phyloP scores from a whole-genome alignment of 805 yeast species.

The Hanseniaspora clermontiae region DNA sequence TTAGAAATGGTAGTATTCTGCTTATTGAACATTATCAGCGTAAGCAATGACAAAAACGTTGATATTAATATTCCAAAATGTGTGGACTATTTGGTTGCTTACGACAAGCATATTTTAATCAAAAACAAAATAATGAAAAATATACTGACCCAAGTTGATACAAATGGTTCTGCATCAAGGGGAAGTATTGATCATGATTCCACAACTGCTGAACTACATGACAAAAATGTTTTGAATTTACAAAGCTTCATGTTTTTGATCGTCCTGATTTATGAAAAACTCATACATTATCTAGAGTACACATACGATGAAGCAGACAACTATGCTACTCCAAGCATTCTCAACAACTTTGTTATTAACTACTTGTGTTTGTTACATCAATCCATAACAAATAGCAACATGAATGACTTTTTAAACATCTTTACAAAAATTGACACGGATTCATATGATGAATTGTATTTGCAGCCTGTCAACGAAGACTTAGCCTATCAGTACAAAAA shows the following conservation, averaged over 20 bases:
- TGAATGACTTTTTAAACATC: neutral
- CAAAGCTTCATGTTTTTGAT: neutral
- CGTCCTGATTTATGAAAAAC: slow-evolving; percentile 27
- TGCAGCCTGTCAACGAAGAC: slow-evolving; percentile 4
- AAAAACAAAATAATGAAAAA: neutral
- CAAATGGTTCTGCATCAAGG: neutral
- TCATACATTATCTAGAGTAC: slow-evolving; percentile 34
- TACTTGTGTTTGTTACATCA: slow-evolving; percentile 42
- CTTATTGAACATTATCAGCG: neutral
- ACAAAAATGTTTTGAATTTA: neutral
- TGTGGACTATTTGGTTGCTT: neutral
- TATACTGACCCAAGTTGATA: neutral
- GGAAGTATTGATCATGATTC: neutral
- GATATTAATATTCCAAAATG: neutral
- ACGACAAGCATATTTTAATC: slow-evolving; percentile 1
- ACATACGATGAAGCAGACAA: slow-evolving; percentile 54
- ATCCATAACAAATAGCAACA: neutral
- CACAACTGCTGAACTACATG: neutral
- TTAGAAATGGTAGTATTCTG: slow-evolving; percentile 40
- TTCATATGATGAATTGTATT: neutral
- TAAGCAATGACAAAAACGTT: neutral
- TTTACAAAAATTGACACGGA: neutral
- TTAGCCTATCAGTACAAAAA: neutral
- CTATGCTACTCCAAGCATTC: slow-evolving; percentile 68
- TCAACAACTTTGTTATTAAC: slow-evolving; percentile 58